phyloP scores from a whole-genome alignment of 352 stramenopile species.

The Globisporangium rhizosaccharum region DNA sequence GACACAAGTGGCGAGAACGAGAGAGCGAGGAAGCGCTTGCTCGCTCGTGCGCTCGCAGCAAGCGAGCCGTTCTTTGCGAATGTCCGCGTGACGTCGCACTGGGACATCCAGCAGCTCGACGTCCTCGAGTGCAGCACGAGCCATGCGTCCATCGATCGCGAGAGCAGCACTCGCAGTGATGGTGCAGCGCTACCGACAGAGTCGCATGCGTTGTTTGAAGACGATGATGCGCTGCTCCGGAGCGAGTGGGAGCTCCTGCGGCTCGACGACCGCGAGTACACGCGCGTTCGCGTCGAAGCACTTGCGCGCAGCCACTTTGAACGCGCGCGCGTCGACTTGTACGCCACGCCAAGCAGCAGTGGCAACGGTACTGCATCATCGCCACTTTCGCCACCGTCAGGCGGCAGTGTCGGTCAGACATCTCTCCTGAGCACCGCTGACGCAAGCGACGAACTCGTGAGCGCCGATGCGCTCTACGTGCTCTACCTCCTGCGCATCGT shows the following conservation, averaged over 20 bases:
- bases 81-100: conserved; percentile 4
- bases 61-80: conserved; percentile 4
- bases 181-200: background rate
- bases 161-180: background rate
- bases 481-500: conserved; percentile 39
- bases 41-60: background rate
- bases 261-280: conserved; percentile 28
- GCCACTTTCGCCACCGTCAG: no score
- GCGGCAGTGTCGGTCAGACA: background rate
- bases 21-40: background rate
- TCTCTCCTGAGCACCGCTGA: background rate
- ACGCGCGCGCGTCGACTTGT: conserved; percentile 30
- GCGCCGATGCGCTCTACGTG: conserved; percentile 24
- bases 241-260: conserved; percentile 38
- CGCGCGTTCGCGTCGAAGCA: conserved; percentile 26
- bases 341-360: background rate
- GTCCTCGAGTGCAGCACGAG: conserved; percentile 9
- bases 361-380: background rate
- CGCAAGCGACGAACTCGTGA: conserved; percentile 12
- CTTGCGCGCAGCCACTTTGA: conserved; percentile 31
- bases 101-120: conserved; percentile 13
- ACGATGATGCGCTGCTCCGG: conserved; percentile 27
- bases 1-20: background rate
- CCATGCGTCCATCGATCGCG: no score
- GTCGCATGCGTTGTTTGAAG: conserved; percentile 6